Evolutionary conservation across 257 asterid genomes (phyloP), one percentile per base, ranked within the genome.

Genomic region (Forsythia suspensa): DNA sequence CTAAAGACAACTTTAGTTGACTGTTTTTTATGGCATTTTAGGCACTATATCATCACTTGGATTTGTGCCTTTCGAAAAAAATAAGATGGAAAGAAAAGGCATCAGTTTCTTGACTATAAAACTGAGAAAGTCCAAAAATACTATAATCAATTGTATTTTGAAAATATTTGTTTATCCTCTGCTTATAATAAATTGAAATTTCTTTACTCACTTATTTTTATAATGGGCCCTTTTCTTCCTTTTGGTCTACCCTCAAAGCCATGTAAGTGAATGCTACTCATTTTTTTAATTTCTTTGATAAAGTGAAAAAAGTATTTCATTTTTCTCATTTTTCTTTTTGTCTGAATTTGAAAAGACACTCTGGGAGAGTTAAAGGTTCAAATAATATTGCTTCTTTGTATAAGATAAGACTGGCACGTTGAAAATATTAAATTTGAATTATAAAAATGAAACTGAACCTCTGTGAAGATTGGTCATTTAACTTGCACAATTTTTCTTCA

Each of bases 401-500:
- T 70, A n/a, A 70, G 7, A 9, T 70, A n/a, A 46, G n/a, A 44
- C 20, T 40, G 46, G 6, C 36, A 4, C 8, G 20, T 43, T 15
- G 4, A 71, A 24, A 71, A 43, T 43, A 77, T 39, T 55, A 20
- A 21, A 48, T 52, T 51, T 41, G 2, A 8, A 2, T 37, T 48
- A 39, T 73, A 20, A 70, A 70, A 10, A 43, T 44, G 7, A 11
- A n/a, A 21, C 59, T 63, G 34, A 48, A 46, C 21, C n/a, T 65
- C 18, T 6, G 72, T 10, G 37, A 52, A 55, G 37, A 21, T 16
- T 38, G 43, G 74, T 57, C 41, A 48, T 73, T 72, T 75, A 79
- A 43, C 77, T 85, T 72, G 85, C 76, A 79, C n/a, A 71, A 10
- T 71, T 51, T 66, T 18, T 82, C 57, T 73, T 71, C 81, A 57